Conservation (phyloP, 768 basidiomycete species). For the Clitopilus passeckerianus region DNA sequence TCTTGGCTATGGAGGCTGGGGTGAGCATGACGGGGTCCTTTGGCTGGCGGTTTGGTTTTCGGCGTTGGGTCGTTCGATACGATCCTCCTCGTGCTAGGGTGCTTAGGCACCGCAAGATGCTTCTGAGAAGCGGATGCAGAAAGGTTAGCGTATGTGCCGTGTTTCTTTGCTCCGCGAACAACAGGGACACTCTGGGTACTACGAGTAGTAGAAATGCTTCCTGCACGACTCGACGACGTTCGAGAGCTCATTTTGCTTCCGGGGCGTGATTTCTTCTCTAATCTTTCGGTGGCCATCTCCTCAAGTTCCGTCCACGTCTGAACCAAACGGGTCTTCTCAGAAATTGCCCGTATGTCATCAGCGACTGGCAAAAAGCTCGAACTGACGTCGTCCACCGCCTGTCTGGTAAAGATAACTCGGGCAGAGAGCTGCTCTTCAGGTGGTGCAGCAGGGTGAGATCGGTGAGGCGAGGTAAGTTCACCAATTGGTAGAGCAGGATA, state of each 20-base stretch:
- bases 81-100: slow-evolving; percentile 39
- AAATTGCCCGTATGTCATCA: slow-evolving; percentile 54
- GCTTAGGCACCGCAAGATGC: slow-evolving; percentile 43
- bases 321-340: slow-evolving; percentile 60
- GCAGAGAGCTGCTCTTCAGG: slow-evolving; percentile 66
- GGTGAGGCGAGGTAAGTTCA: slow-evolving; percentile 45
- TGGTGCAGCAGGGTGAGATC: slow-evolving; percentile 31
- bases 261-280: slow-evolving; percentile 63
- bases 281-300: slow-evolving; percentile 73
- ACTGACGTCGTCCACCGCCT: slow-evolving; percentile 42
- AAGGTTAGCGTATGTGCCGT: slow-evolving; percentile 28
- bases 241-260: slow-evolving; percentile 60
- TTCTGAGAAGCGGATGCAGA: slow-evolving; percentile 32
- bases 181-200: slow-evolving; percentile 10
- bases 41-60: slow-evolving; percentile 16
- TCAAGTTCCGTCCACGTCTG: slow-evolving; percentile 81
- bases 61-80: slow-evolving; percentile 41
- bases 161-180: slow-evolving; percentile 20
- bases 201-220: slow-evolving; percentile 44
- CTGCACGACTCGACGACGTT: slow-evolving; percentile 46
- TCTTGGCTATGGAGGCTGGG: slow-evolving; percentile 49
- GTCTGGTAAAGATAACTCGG: slow-evolving; percentile 60
- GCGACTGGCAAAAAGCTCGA: slow-evolving; percentile 34
- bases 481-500: slow-evolving; percentile 60
- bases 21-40: background rate